Base-by-base conservation (phyloP, 176 grass and related monocot genomes). In the Raddia distichophylla region DNA sequence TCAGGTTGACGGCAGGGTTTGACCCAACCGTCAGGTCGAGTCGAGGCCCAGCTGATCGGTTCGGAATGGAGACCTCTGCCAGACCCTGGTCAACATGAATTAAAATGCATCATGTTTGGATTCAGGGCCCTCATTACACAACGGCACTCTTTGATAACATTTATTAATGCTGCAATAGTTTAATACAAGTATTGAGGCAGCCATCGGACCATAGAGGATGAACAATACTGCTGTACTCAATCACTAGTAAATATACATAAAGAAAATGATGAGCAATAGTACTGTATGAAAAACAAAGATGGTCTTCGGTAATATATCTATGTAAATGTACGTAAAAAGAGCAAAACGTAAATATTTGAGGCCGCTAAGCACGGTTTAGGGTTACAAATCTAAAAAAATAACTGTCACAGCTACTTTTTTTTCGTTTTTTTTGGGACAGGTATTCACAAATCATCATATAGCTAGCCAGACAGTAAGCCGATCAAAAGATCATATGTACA, bases 401-500 rank as follows among this genome's bases (percentile, higher is more conserved):
- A 20, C 8, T 6, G 16, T 2, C 45, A 57, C n/a, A 42, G 66
- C 10, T 57, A 77, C 48, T 42, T 46, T 34, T 49, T 82, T 69
- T 67, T 51, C 50, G 4, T 8, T 27, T 0, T 1, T 45, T 50
- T 69, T 67, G n/a, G 16, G 6, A 19, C 47, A 73, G n/a, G 20
- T 34, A 79, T 48, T 19, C 32, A 60, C 62, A 45, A 40, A 42
- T 66, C 57, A 60, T 43, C 44, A 57, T 84, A 44, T 75, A 85
- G 35, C 45, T 75, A 74, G 34, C 20, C 19, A 55, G 35, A 74
- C 6, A 46, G 22, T 8, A 57, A 49, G 64, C 56, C 7, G 5
- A 87, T 16, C 1, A 74, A 79, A 51, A 76, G 27, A 59, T 85
- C 49, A 40, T 85, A 90, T 90, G 51, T 90, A 90, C 88, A 90